phyloP scores from a whole-genome alignment of 352 stramenopile genomes.

The Albugo laibachii region DNA sequence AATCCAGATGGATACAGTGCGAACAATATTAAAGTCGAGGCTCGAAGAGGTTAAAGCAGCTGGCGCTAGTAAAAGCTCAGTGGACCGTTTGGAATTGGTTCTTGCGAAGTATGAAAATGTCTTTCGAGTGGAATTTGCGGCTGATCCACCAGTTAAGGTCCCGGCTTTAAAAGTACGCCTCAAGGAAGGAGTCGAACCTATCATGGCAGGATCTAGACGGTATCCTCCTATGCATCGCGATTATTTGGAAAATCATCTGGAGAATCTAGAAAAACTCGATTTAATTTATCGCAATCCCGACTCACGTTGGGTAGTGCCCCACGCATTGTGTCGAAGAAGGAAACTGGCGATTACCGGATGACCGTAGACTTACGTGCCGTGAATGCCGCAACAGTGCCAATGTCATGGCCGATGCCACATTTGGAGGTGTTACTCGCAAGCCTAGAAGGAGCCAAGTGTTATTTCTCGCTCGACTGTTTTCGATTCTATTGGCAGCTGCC shows the following conservation, averaged over 20 bases:
- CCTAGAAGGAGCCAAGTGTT: no score
- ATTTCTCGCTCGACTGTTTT: no score
- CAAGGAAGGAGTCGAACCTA: neutral
- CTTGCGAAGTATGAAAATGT: neutral
- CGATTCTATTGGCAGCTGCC: no score
- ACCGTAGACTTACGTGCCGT: constrained; percentile 8
- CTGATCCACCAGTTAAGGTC: neutral
- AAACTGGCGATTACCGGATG: constrained; percentile 7
- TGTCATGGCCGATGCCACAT: constrained; percentile 9
- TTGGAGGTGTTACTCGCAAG: no score
- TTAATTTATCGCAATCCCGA: neutral
- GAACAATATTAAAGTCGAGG: no score
- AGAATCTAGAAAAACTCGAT: neutral
- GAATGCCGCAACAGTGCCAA: constrained; percentile 8
- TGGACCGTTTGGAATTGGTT: no score
- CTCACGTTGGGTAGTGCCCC: neutral
- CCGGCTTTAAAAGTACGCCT: neutral
- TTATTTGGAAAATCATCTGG: neutral
- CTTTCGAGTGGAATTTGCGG: neutral
- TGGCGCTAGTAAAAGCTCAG: no score
- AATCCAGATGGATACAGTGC: no score
- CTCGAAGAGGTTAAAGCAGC: no score
- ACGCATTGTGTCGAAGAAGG: constrained; percentile 1
- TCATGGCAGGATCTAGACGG: neutral
- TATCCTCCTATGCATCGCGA: neutral